Conservation (phyloP, 2,329 filamentous ascomycete genomes). For the Calonectria leucothoes region DNA sequence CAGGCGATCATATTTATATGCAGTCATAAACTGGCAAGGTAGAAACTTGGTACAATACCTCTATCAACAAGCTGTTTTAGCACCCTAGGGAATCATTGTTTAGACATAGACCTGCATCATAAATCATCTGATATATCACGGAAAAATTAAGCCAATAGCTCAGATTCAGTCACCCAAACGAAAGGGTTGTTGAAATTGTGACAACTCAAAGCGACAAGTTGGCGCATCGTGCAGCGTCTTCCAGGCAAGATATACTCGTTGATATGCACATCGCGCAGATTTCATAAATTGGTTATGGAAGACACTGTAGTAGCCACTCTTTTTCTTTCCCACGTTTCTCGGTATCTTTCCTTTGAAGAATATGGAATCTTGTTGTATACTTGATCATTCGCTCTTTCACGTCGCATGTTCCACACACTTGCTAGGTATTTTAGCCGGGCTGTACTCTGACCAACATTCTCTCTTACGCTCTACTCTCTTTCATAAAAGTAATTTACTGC, state of each 20-base stretch:
- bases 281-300: too few relatives aligned
- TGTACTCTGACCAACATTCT: too few relatives aligned
- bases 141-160: neutral
- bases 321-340: too few relatives aligned
- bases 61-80: neutral
- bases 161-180: neutral
- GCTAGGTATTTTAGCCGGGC: too few relatives aligned
- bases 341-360: too few relatives aligned
- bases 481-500: too few relatives aligned
- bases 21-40: neutral
- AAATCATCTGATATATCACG: neutral
- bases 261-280: too few relatives aligned
- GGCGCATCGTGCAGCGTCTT: neutral
- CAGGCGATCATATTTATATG: neutral
- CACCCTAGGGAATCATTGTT: neutral
- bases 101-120: neutral
- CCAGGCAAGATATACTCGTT: neutral
- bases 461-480: too few relatives aligned
- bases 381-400: too few relatives aligned
- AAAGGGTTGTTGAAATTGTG: neutral
- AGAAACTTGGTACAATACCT: neutral
- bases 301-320: too few relatives aligned
- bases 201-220: neutral
- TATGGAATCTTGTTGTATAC: too few relatives aligned
- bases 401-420: too few relatives aligned